Conservation (phyloP, 176 grass and related monocot species). For the Alloteropsis semialata region DNA sequence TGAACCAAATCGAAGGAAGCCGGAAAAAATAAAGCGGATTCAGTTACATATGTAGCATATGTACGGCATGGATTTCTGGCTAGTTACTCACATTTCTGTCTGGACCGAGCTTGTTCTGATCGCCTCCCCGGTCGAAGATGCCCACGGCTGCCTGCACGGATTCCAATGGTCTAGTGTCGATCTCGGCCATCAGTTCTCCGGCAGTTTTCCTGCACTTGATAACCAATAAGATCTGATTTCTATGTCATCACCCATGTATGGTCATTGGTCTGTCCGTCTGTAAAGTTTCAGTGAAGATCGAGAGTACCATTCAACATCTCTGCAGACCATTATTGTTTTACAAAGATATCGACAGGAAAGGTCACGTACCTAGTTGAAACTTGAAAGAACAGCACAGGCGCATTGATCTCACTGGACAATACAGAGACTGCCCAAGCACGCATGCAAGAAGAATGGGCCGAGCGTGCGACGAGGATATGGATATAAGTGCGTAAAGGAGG, state of each 20-base stretch:
- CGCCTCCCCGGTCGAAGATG: slow-evolving; percentile 32
- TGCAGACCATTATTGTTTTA: not conserved
- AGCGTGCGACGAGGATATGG: not conserved
- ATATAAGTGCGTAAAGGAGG: too few species aligned
- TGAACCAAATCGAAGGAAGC: not conserved
- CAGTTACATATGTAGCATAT: not conserved
- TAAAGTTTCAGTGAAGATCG: not conserved
- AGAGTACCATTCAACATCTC: not conserved
- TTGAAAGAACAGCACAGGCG: not conserved
- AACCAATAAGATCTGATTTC: not conserved
- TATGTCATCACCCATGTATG: not conserved
- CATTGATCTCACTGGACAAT: not conserved
- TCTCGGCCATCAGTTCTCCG: slow-evolving; percentile 28
- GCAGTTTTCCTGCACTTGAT: not conserved
- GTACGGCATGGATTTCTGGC: not conserved
- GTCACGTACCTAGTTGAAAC: not conserved
- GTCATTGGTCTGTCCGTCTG: too few species aligned
- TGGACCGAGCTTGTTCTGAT: slow-evolving; percentile 32
- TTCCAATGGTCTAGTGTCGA: slow-evolving; percentile 40
- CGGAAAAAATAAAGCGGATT: not conserved
- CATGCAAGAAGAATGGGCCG: not conserved
- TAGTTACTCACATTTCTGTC: slow-evolving; percentile 16
- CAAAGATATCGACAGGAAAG: not conserved
- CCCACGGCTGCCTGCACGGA: slow-evolving; percentile 26
- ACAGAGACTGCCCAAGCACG: not conserved